These are phyloP conservation scores for Thraustochytrium striatum DNA, from an alignment of 352 stramenopile species.

Conservation along the genomic window DNA sequence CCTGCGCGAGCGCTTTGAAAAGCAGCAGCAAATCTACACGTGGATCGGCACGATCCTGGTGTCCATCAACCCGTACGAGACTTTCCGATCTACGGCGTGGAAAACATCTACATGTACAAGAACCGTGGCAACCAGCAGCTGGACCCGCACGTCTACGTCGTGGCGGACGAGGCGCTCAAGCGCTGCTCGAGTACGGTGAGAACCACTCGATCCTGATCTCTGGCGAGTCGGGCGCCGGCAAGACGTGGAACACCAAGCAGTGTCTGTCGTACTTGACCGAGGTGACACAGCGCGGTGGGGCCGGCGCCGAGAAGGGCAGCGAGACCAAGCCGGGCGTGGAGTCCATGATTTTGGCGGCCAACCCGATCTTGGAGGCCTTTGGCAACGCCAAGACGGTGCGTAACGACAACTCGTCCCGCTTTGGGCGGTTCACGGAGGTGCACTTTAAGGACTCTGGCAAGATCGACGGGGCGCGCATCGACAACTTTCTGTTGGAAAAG, in stretches of 20 bases:
- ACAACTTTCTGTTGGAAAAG: constrained; percentile 86
- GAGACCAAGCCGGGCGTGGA: constrained; percentile 44
- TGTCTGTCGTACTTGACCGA: constrained; percentile 90
- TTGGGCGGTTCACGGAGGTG: constrained; percentile 96
- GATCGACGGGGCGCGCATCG: constrained; percentile 77
- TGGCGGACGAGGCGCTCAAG: constrained; percentile 79
- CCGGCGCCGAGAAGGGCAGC: not conserved
- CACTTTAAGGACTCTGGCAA: constrained; percentile 70
- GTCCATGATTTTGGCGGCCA: constrained; percentile 86
- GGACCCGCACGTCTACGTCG: constrained; percentile 81
- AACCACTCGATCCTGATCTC: constrained; percentile 89
- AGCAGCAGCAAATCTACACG: constrained; percentile 54
- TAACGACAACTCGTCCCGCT: constrained; percentile 93
- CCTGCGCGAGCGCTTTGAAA: constrained; percentile 43
- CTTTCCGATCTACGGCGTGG: constrained; percentile 52
- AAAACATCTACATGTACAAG: constrained; percentile 58
- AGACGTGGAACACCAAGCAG: constrained; percentile 94
- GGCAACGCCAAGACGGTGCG: constrained; percentile 95
- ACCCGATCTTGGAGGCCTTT: constrained; percentile 97
- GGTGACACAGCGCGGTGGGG: constrained; percentile 56
- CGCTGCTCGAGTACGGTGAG: constrained; percentile 62
- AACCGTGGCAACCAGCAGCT: constrained; percentile 58
- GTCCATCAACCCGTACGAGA: constrained; percentile 68
- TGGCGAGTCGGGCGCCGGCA: constrained; percentile 85
- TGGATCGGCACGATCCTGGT: constrained; percentile 63